phyloP scores from a whole-genome alignment of 2,329 filamentous ascomycete species.

The Chaetomium olivaceum region DNA sequence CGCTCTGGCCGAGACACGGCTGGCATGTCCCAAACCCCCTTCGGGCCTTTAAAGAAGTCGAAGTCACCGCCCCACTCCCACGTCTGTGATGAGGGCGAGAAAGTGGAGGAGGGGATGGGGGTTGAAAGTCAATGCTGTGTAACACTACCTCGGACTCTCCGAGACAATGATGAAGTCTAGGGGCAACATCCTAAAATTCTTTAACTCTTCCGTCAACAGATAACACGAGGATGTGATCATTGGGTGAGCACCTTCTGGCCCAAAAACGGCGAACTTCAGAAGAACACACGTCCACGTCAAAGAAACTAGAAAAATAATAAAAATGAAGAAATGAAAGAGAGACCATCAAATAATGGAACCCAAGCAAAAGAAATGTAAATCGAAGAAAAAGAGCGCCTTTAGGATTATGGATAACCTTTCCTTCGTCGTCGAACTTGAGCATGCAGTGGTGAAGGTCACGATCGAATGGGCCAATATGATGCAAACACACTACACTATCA shows the following conservation, averaged over 20 bases:
- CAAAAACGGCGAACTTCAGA: too few relatives aligned
- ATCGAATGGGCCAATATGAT: not conserved
- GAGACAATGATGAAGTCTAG: not conserved
- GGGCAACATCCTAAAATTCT: not conserved
- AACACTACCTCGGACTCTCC: constrained; percentile 2
- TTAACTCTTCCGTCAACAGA: not conserved
- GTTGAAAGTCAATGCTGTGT: not conserved
- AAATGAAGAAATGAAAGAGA: too few relatives aligned
- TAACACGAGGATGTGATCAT: not conserved
- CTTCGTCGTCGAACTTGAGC: too few relatives aligned
- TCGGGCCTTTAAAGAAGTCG: not conserved
- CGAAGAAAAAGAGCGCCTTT: too few relatives aligned
- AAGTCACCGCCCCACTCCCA: not conserved
- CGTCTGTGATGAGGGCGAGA: not conserved
- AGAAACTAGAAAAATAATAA: too few relatives aligned
- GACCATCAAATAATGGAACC: too few relatives aligned
- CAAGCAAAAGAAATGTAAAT: too few relatives aligned
- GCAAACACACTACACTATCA: not conserved
- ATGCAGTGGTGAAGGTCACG: too few relatives aligned
- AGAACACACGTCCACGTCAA: too few relatives aligned
- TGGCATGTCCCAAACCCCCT: not conserved
- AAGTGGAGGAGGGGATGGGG: not conserved
- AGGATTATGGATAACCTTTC: too few relatives aligned
- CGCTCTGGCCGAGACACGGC: not conserved
- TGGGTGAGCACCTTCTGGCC: not conserved